Evolutionary conservation across 192 early-diverging fungal species (phyloP).

Genomic region (Backusella luteola): DNA sequence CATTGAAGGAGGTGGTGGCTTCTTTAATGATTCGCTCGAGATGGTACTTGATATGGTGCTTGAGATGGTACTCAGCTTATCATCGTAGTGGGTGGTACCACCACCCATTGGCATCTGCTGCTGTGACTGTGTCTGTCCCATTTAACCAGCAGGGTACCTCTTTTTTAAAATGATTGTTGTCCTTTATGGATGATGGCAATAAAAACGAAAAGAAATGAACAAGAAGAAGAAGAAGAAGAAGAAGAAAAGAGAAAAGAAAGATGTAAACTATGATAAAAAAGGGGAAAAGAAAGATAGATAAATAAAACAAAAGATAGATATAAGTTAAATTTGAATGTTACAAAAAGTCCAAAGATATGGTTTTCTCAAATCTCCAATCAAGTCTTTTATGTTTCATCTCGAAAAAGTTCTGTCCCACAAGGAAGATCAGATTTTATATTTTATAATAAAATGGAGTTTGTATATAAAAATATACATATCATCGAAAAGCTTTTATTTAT

Average conservation of each 20-base stretch:
- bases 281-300: not conserved
- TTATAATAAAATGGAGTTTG: not conserved
- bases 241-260: not conserved
- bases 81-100: not conserved
- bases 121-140: conserved; percentile 6
- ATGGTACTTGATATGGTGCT: not conserved
- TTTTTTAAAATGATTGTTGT: not conserved
- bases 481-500: not conserved
- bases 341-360: not conserved
- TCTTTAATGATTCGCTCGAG: not conserved
- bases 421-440: not conserved
- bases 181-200: not conserved
- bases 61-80: not conserved
- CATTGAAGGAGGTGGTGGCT: not conserved
- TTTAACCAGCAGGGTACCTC: not conserved
- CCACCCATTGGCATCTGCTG: not conserved
- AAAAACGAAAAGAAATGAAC: too few species aligned
- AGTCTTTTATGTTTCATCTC: not conserved
- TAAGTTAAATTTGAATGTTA: not conserved
- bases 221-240: not conserved
- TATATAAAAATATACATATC: not conserved
- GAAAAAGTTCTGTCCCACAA: not conserved
- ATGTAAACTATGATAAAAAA: not conserved
- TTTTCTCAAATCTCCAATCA: conserved; percentile 4
- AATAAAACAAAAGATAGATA: not conserved